A percentile compares a stretch with the other conserved stretches of the same genome.
Evolutionary conservation across 306 rosid species (phyloP).

Genomic region (Cyclanthera cordifolia): DNA sequence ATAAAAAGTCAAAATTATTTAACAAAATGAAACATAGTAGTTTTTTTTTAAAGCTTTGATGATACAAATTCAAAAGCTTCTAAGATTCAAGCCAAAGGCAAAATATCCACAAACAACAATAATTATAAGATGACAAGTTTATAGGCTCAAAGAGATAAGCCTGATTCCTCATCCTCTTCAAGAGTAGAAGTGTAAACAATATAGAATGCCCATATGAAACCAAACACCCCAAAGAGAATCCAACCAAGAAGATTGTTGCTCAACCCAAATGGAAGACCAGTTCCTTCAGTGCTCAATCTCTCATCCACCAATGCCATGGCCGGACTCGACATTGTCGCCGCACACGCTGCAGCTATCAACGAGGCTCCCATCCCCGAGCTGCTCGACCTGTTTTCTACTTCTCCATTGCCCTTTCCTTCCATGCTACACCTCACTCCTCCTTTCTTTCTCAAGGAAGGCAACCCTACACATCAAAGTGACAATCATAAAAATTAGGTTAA

Average conservation of each 20-base stretch:
- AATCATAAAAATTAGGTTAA: not conserved
- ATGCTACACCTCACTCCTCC: constrained; percentile 67
- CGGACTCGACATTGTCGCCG: constrained; percentile 59
- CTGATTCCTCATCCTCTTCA: constrained; percentile 93
- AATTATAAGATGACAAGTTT: not conserved
- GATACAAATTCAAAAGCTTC: not conserved
- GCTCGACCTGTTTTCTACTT: constrained; percentile 28
- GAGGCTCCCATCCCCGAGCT: constrained; percentile 52
- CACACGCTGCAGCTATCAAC: constrained; percentile 44
- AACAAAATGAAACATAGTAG: not conserved
- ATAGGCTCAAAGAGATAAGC: constrained; percentile 77
- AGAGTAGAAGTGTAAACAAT: constrained; percentile 44
- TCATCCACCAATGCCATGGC: constrained; percentile 95
- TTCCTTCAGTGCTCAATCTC: constrained; percentile 81
- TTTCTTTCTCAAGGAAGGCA: constrained; percentile 49
- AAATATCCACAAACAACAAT: not conserved
- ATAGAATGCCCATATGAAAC: constrained; percentile 54
- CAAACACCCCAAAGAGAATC: constrained; percentile 74
- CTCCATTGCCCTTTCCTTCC: constrained; percentile 32
- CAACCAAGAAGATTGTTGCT: constrained; percentile 91
- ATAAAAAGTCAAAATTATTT: not conserved
- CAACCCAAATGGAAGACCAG: constrained; percentile 90
- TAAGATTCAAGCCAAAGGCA: not conserved
- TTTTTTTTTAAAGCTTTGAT: not conserved
- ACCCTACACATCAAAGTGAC: constrained; percentile 24